These are phyloP conservation scores for Picea glauca DNA, from an alignment of 75 land plant species.

Conservation along the genomic window DNA sequence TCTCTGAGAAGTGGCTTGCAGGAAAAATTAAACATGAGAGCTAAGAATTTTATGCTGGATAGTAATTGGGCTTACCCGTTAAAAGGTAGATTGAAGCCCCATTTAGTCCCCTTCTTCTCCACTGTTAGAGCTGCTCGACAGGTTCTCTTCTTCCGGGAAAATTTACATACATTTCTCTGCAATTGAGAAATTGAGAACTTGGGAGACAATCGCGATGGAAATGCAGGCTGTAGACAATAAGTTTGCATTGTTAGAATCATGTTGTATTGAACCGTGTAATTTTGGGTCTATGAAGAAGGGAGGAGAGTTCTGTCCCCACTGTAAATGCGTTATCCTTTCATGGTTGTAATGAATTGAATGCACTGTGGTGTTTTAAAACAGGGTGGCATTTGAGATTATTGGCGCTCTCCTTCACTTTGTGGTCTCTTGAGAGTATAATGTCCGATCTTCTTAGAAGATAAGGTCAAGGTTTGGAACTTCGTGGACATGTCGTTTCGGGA, in stretches of 20 bases:
- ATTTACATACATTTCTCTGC: background rate
- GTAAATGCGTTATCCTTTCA: background rate
- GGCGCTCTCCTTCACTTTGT: too few species aligned
- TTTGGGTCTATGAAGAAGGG: background rate
- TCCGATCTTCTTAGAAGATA: too few species aligned
- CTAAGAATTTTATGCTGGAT: background rate
- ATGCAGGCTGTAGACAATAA: background rate
- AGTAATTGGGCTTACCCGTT: background rate
- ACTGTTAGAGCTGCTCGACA: background rate
- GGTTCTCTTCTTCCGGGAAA: background rate
- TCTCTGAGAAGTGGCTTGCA: background rate
- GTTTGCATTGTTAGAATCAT: slow-evolving; percentile 2
- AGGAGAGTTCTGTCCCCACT: background rate
- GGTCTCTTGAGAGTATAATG: too few species aligned
- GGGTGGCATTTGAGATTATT: too few species aligned
- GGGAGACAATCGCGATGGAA: background rate
- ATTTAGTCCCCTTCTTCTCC: background rate
- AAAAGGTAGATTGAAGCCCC: background rate
- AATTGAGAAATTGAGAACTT: background rate
- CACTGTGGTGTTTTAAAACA: too few species aligned
- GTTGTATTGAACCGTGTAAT: background rate
- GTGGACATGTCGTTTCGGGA: too few species aligned
- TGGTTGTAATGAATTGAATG: background rate
- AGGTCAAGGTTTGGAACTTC: too few species aligned
- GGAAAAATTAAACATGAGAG: background rate